A percentile compares a stretch with the other conserved stretches of the same genome.
Conservation (phyloP, 768 basidiomycete species). For the Bullera alba region DNA sequence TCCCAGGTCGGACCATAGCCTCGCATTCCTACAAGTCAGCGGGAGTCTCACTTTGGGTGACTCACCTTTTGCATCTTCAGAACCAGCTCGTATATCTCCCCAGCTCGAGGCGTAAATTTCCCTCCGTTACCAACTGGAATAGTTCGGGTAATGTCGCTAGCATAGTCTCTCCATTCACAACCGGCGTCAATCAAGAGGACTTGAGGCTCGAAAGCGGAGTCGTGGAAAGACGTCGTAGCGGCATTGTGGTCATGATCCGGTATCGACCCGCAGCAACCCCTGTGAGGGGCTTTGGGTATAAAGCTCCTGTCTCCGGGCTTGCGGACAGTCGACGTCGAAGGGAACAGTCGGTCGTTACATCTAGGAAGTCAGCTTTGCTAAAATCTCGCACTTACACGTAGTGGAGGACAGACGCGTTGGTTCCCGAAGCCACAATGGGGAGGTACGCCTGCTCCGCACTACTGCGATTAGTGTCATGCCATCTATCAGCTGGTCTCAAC, state of each 20-base stretch:
- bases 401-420: conserved; percentile 80
- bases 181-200: conserved; percentile 90
- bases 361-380: conserved; percentile 47
- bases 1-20: conserved; percentile 61
- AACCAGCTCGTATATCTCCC: conserved; percentile 78
- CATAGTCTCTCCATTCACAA: conserved; percentile 73
- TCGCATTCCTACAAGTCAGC: conserved; percentile 57
- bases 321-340: conserved; percentile 21
- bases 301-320: conserved; percentile 28
- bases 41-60: not conserved
- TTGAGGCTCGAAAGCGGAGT: conserved; percentile 49
- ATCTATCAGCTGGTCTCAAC: conserved; percentile 28
- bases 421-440: conserved; percentile 83
- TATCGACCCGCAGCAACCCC: conserved; percentile 39
- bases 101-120: conserved; percentile 72
- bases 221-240: conserved; percentile 49
- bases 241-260: conserved; percentile 26
- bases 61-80: conserved; percentile 78
- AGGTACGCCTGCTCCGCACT: conserved; percentile 85
- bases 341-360: conserved; percentile 65
- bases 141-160: conserved; percentile 56
- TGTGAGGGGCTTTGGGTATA: conserved; percentile 13
- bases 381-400: conserved; percentile 51
- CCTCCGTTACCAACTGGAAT: conserved; percentile 78
- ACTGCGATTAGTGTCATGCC: too few relatives aligned